Conservation (phyloP, 306 rosid species). For the Cucurbita ficifolia region DNA sequence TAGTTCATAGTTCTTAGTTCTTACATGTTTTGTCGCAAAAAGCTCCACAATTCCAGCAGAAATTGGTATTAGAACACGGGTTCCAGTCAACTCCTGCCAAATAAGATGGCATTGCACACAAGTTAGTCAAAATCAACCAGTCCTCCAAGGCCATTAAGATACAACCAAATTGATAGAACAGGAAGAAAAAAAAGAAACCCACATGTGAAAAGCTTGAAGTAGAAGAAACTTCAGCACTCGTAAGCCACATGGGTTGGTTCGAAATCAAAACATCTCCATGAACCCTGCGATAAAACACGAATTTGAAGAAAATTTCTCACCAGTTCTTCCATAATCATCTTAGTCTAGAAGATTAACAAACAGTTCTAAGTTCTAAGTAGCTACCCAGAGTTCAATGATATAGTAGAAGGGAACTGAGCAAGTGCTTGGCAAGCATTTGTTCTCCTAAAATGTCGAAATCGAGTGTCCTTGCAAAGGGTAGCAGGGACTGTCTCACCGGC, state of each 20-base stretch:
- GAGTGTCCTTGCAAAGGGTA: conserved; percentile 39
- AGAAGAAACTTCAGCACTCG: conserved; percentile 13
- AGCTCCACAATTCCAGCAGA: conserved; percentile 66
- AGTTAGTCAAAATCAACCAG: background rate
- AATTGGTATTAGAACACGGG: conserved; percentile 56
- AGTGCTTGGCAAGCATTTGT: conserved; percentile 64
- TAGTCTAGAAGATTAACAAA: background rate
- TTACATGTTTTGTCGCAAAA: conserved; percentile 42
- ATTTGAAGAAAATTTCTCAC: background rate
- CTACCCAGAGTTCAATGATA: conserved; percentile 30
- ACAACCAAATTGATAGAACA: background rate
- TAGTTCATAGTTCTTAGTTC: background rate
- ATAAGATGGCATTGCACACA: background rate
- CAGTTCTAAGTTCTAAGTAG: conserved; percentile 17
- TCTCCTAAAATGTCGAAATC: conserved; percentile 32
- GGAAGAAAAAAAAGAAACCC: background rate
- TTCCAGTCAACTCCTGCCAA: conserved; percentile 29
- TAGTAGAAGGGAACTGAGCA: conserved; percentile 42
- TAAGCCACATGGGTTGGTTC: conserved; percentile 56
- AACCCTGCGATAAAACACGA: conserved; percentile 20
- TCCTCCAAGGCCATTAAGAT: background rate
- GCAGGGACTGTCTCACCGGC: conserved; percentile 2
- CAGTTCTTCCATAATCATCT: background rate
- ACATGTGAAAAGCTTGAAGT: conserved; percentile 20
- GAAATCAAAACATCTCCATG: conserved; percentile 75